Percentiles rank a stretch among this genome's conserved stretches.
Conservation (phyloP, 129 eudicot species). For the Flaveria brownii region DNA sequence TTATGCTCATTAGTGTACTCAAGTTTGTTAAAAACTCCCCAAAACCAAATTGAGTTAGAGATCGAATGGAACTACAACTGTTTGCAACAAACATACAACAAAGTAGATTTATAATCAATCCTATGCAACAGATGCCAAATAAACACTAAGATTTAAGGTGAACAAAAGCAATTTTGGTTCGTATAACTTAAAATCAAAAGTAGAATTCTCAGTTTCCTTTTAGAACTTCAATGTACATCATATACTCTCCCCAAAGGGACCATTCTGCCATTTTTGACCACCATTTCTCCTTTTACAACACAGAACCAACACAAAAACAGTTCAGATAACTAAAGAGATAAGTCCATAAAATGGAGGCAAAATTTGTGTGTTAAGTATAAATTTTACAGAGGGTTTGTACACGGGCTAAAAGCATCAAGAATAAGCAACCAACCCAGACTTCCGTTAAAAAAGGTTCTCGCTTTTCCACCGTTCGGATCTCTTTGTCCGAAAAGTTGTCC, state of each 20-base stretch:
- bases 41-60: neutral
- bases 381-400: slow-evolving; percentile 39
- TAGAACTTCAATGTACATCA: slow-evolving; percentile 31
- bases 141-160: slow-evolving; percentile 4
- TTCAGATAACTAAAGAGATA: slow-evolving; percentile 23
- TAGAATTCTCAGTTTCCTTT: slow-evolving; percentile 21
- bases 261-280: slow-evolving; percentile 5
- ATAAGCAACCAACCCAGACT: slow-evolving; percentile 24
- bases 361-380: slow-evolving; percentile 32
- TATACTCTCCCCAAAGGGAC: slow-evolving; percentile 32
- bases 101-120: neutral
- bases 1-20: too few relatives aligned
- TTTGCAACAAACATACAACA: neutral
- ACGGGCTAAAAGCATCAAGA: slow-evolving; percentile 34
- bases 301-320: slow-evolving; percentile 28
- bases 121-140: neutral
- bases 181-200: slow-evolving; percentile 15
- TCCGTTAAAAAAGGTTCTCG: slow-evolving; percentile 21
- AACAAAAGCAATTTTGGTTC: neutral
- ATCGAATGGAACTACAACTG: neutral
- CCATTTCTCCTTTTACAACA: slow-evolving; percentile 26
- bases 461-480: slow-evolving; percentile 2
- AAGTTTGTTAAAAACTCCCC: neutral
- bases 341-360: slow-evolving; percentile 29
- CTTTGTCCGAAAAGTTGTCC: slow-evolving; percentile 1